Percentiles rank a stretch among this genome's conserved stretches.
These are phyloP conservation scores for Cordyceps militaris DNA, from an alignment of 2,329 filamentous ascomycete genomes.

Conservation along the genomic window DNA sequence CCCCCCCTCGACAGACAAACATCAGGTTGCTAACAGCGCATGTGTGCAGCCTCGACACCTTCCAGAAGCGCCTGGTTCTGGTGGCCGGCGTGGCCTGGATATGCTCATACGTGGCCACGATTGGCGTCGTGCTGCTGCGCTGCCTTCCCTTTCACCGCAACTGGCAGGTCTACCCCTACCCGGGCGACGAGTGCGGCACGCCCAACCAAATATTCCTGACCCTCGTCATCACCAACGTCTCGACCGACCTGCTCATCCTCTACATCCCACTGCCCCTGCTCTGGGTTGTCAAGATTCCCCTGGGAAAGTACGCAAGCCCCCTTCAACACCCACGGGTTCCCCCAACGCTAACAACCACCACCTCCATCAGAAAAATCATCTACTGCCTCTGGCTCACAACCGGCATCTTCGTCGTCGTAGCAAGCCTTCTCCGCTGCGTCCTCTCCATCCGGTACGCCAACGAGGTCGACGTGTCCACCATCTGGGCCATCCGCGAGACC, in stretches of 20 bases:
- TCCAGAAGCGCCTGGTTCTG: slow-evolving; percentile 17
- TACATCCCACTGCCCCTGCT: slow-evolving; percentile 20
- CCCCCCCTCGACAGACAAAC: background rate
- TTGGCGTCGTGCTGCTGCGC: slow-evolving; percentile 18
- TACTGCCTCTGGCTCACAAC: slow-evolving; percentile 20
- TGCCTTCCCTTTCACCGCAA: slow-evolving; percentile 20
- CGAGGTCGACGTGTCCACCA: slow-evolving; percentile 19
- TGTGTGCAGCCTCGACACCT: slow-evolving; percentile 16
- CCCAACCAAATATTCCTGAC: slow-evolving; percentile 18
- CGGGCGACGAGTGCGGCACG: slow-evolving; percentile 19
- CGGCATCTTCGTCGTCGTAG: slow-evolving; percentile 21
- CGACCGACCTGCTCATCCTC: slow-evolving; percentile 20
- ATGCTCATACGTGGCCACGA: slow-evolving; percentile 16
- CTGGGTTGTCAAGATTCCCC: slow-evolving; percentile 19
- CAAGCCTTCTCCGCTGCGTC: slow-evolving; percentile 19
- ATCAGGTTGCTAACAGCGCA: background rate
- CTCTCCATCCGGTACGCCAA: slow-evolving; percentile 17
- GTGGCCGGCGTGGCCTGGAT: slow-evolving; percentile 16
- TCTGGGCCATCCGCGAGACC: slow-evolving; percentile 22
- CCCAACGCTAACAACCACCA: background rate
- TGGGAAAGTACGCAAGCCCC: slow-evolving; percentile 14
- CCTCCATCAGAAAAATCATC: slow-evolving; percentile 18
- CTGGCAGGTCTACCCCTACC: slow-evolving; percentile 22
- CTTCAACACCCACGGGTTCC: too few species aligned
- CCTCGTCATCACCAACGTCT: slow-evolving; percentile 20